Percentiles rank a stretch among this genome's conserved stretches.
phyloP scores from a whole-genome alignment of 495 filamentous ascomycete genomes.

The Neurospora sp. region DNA sequence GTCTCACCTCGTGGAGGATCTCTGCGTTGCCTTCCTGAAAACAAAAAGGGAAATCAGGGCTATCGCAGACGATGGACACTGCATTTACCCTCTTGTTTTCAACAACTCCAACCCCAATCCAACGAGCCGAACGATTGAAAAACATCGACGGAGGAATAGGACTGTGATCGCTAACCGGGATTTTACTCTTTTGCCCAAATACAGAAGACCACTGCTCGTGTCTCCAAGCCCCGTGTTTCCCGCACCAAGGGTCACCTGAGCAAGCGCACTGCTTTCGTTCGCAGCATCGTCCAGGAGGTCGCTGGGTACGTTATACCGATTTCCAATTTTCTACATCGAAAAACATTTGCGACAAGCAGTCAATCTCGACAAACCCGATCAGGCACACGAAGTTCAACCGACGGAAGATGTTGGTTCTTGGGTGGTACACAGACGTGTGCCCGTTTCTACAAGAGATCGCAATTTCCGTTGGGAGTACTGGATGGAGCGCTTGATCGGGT shows the following conservation, averaged over 20 bases:
- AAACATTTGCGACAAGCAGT: background rate
- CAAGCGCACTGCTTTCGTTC: constrained; percentile 85
- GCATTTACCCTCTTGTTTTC: constrained; percentile 7
- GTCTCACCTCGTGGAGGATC: constrained; percentile 58
- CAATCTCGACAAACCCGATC: background rate
- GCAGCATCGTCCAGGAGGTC: constrained; percentile 91
- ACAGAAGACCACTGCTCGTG: constrained; percentile 86
- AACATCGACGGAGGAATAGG: no score
- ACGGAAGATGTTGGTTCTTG: background rate
- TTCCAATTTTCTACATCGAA: background rate
- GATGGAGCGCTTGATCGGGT: background rate
- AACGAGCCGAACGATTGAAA: background rate
- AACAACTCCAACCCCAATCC: background rate
- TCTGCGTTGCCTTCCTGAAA: constrained; percentile 33
- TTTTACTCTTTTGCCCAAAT: constrained; percentile 26
- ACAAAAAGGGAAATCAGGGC: constrained; percentile 1
- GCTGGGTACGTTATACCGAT: constrained; percentile 51
- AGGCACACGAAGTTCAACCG: background rate
- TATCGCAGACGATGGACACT: constrained; percentile 20
- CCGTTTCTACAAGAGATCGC: background rate
- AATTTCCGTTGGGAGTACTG: background rate
- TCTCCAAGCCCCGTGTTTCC: constrained; percentile 77
- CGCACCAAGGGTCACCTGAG: constrained; percentile 84
- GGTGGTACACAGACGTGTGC: background rate
- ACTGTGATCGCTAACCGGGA: constrained; percentile 31